These are phyloP conservation scores for Stygiomarasmius scandens DNA, from an alignment of 1,284 basidiomycete species.

Conservation along the genomic window DNA sequence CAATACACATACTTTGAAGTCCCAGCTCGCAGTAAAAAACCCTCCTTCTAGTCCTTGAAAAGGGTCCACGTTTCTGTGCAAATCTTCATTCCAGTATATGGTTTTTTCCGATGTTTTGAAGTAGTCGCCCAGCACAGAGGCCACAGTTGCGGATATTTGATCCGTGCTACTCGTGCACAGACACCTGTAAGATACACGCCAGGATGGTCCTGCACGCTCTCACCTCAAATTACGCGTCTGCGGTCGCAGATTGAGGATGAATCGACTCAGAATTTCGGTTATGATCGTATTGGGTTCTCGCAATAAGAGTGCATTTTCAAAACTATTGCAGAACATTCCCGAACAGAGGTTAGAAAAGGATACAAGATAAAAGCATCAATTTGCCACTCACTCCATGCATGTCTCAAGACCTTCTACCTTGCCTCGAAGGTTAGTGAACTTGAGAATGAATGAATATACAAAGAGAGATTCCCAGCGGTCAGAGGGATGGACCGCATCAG, in stretches of 20 bases:
- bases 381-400: constrained; percentile 71
- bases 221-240: constrained; percentile 85
- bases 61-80: constrained; percentile 68
- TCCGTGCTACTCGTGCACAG: constrained; percentile 57
- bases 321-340: constrained; percentile 44
- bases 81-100: constrained; percentile 74
- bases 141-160: constrained; percentile 73
- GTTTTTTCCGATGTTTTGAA: constrained; percentile 72
- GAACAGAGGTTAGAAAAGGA: constrained; percentile 17
- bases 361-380: constrained; percentile 14
- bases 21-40: constrained; percentile 76
- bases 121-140: constrained; percentile 66
- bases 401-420: constrained; percentile 78
- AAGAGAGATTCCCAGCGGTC: constrained; percentile 86
- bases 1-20: constrained; percentile 64
- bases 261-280: constrained; percentile 68
- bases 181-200: constrained; percentile 30
- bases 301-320: constrained; percentile 74
- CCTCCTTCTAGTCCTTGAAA: constrained; percentile 63
- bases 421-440: constrained; percentile 70
- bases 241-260: constrained; percentile 77
- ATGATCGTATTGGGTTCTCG: constrained; percentile 71
- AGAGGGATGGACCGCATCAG: constrained; percentile 68
- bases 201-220: constrained; percentile 38
- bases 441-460: constrained; percentile 80